Percentiles rank a stretch among this genome's conserved stretches.
Conservation (phyloP, 78 protist genomes). For the Pelomyxa schiedti region DNA sequence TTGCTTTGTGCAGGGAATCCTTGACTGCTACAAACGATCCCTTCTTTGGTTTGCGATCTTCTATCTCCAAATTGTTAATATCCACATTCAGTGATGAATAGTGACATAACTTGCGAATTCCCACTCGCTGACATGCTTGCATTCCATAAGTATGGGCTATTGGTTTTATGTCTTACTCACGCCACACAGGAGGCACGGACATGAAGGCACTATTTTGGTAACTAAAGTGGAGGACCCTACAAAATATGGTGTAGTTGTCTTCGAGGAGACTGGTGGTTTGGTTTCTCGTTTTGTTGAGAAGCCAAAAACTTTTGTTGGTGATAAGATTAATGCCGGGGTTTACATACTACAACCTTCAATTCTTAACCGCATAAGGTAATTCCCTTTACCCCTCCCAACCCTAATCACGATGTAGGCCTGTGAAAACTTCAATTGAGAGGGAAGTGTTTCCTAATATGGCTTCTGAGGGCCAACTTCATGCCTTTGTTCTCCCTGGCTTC, state of each 20-base stretch:
- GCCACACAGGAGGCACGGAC: slow-evolving; percentile 62
- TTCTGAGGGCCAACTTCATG: slow-evolving; percentile 51
- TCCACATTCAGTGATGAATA: slow-evolving; percentile 85
- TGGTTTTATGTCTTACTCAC: too few species aligned
- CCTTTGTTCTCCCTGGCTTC: slow-evolving; percentile 73
- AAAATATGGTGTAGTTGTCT: slow-evolving; percentile 89
- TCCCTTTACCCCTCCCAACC: not conserved
- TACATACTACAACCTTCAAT: slow-evolving; percentile 70
- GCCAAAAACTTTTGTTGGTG: slow-evolving; percentile 77
- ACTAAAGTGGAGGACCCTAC: slow-evolving; percentile 85
- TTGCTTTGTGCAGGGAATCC: slow-evolving; percentile 66
- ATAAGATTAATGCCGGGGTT: slow-evolving; percentile 90
- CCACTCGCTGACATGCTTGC: slow-evolving; percentile 68
- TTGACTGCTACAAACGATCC: slow-evolving; percentile 13
- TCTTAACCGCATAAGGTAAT: slow-evolving; percentile 68
- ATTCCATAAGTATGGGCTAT: slow-evolving; percentile 77
- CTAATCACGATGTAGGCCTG: not conserved
- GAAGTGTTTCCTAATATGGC: slow-evolving; percentile 90
- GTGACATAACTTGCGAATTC: slow-evolving; percentile 82
- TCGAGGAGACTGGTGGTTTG: slow-evolving; percentile 46
- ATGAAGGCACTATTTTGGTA: slow-evolving; percentile 86
- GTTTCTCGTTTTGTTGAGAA: slow-evolving; percentile 84
- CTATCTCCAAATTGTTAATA: slow-evolving; percentile 37
- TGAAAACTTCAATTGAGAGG: slow-evolving; percentile 62
- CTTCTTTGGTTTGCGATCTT: too few species aligned